Conservation (phyloP, 177 flowering plant genomes). For the Tripterygium wilfordii region DNA sequence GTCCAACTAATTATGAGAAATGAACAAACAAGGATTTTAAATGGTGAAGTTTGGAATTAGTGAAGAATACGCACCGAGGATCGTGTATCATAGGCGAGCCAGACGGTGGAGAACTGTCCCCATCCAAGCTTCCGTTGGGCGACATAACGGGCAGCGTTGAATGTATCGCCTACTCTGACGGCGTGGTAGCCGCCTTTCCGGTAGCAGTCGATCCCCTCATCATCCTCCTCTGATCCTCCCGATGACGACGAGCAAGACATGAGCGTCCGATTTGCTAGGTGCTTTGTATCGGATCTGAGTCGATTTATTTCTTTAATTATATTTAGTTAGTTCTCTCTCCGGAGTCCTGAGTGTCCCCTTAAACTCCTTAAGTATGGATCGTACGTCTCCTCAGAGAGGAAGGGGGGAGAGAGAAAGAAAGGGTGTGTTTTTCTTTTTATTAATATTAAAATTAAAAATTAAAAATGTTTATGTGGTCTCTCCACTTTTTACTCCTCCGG, state of each 20-base stretch:
- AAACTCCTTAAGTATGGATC: too few relatives aligned
- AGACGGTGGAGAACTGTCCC: conserved; percentile 96
- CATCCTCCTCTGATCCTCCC: conserved; percentile 79
- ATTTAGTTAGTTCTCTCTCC: too few relatives aligned
- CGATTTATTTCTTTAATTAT: background rate
- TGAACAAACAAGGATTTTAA: background rate
- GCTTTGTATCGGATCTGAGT: background rate
- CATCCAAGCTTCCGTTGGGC: conserved; percentile 84
- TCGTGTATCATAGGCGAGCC: conserved; percentile 75
- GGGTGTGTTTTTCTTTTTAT: too few relatives aligned
- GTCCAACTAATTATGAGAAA: background rate
- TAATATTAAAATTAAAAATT: too few relatives aligned
- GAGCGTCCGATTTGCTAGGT: background rate
- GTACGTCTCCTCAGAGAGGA: too few relatives aligned
- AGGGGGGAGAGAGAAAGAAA: too few relatives aligned
- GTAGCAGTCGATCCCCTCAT: conserved; percentile 82
- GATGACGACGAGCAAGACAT: conserved; percentile 84
- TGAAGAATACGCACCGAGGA: conserved; percentile 40
- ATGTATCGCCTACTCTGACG: conserved; percentile 42
- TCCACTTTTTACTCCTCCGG: background rate
- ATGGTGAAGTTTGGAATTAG: background rate
- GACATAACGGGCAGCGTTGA: conserved; percentile 32
- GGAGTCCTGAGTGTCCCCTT: too few relatives aligned
- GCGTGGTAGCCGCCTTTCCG: conserved; percentile 56
- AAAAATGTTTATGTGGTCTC: too few relatives aligned